Evolutionary conservation across 2,329 filamentous ascomycete species (phyloP), one percentile per base, ranked within the genome.

Genomic region (Dothideomycetidae sp.): DNA sequence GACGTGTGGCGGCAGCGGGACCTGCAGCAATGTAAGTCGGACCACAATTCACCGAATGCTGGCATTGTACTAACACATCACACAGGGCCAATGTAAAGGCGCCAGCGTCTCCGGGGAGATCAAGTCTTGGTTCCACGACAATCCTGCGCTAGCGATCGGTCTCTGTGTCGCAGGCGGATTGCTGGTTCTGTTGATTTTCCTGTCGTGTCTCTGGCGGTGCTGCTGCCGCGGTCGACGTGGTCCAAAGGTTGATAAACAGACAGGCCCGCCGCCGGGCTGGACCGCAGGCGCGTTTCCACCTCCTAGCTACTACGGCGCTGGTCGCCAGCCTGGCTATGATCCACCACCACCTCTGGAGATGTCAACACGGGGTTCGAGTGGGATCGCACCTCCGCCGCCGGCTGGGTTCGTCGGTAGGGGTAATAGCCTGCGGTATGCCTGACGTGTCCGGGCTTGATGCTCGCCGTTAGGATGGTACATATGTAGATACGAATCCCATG

Each of bases 121-220:
- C 44, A 65, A 63, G 37, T 69, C 68, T 42, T 94, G 84, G 80
- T 76, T 96, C 55, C 61, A 71, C 16, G 61, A 76, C 46, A 77
- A 96, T 63, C 81, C 81, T 58, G 62, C 71, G 36, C 72, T 96
- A 44, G 79, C 92, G 46, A 93, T 96, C 45, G 85, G 81, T 15
- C 64, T 96, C 9, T 73, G 71, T 4, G 64, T 66, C 32, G 79
- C 75, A 9, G 64, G 93, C 11, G 88, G 84, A 33, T 73, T 70
- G 5, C 63, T 94, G 4, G 50, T 93, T 4, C 52, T 92, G 12
- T 55, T 93, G 31, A 66, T 70, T 21, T 62, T 94, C 35, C 46
- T 78, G 9, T 70, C 69, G 52, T 93, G 84, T 59, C 60, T 68
- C 42, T 68, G 66, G 48, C 70, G 70, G 31, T 74, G 66, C 48